A percentile compares a stretch with the other conserved stretches of the same genome.
Conservation (phyloP, 805 yeast species). For the Barnettozyma botsteinii region DNA sequence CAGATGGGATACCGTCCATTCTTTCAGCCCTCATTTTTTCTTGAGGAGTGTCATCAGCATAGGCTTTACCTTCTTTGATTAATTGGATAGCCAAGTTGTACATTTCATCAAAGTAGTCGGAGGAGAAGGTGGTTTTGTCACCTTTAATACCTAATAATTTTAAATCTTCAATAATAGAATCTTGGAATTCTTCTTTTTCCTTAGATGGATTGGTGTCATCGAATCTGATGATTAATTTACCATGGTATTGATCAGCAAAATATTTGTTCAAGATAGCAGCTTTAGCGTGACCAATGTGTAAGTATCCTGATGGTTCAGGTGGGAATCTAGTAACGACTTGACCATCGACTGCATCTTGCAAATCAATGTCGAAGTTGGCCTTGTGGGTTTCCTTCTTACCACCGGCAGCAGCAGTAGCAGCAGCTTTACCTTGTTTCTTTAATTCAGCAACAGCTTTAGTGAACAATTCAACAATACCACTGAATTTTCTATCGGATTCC, state of each 20-base stretch:
- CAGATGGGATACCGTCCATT: constrained; percentile 92
- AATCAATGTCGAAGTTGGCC: constrained; percentile 91
- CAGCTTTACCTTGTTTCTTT: constrained; percentile 59
- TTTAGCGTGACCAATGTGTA: constrained; percentile 98
- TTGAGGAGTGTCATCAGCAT: constrained; percentile 93
- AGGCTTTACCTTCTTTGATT: constrained; percentile 95
- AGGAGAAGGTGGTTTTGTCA: constrained; percentile 80
- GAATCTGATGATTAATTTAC: constrained; percentile 92
- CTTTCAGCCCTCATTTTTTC: constrained; percentile 98
- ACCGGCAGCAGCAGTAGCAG: constrained; percentile 31
- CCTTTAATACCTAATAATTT: constrained; percentile 88
- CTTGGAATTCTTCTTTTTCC: constrained; percentile 92
- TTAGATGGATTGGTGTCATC: constrained; percentile 98
- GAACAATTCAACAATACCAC: constrained; percentile 60
- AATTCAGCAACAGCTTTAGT: constrained; percentile 66
- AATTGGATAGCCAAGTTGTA: constrained; percentile 76
- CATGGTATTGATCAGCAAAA: constrained; percentile 93
- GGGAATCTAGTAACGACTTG: constrained; percentile 98
- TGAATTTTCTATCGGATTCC: constrained; percentile 62
- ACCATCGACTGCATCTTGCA: constrained; percentile 88
- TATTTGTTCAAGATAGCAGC: constrained; percentile 96
- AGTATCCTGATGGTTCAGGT: constrained; percentile 98
- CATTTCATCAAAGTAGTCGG: constrained; percentile 91
- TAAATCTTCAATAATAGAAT: constrained; percentile 90
- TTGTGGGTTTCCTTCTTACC: constrained; percentile 80